phyloP scores from a whole-genome alignment of 2,329 filamentous ascomycete species.

The Xylaria sp. region DNA sequence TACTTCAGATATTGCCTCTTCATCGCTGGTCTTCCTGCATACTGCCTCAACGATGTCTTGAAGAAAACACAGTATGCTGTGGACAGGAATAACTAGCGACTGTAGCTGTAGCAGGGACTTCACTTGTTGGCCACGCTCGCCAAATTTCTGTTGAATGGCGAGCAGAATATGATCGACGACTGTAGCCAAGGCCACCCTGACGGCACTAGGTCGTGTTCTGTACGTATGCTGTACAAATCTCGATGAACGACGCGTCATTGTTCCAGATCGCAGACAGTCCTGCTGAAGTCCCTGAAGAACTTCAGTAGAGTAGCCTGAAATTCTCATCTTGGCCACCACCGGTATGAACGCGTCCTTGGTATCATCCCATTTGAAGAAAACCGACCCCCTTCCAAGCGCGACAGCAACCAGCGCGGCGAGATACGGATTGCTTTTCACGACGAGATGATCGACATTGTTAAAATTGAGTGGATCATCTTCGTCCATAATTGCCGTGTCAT shows the following conservation, averaged over 20 bases:
- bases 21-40: conserved; percentile 45
- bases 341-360: conserved; percentile 49
- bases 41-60: conserved; percentile 45
- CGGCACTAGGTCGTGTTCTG: conserved; percentile 39
- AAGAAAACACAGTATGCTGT: conserved; percentile 48
- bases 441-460: conserved; percentile 35
- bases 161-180: conserved; percentile 45
- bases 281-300: conserved; percentile 43
- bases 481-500: conserved; percentile 56
- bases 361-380: conserved; percentile 61
- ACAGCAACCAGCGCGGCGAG: conserved; percentile 57
- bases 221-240: conserved; percentile 45
- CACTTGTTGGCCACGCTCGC: conserved; percentile 37
- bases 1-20: conserved; percentile 55
- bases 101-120: conserved; percentile 51
- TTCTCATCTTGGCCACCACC: conserved; percentile 41
- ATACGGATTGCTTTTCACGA: conserved; percentile 47
- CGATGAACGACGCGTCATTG: conserved; percentile 42
- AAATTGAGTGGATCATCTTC: conserved; percentile 37
- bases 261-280: conserved; percentile 44
- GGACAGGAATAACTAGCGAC: conserved; percentile 42
- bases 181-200: conserved; percentile 48
- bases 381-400: conserved; percentile 64
- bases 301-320: conserved; percentile 52
- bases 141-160: conserved; percentile 46